Base-by-base conservation (phyloP, 352 stramenopile species). In the Phytophthora constricta region DNA sequence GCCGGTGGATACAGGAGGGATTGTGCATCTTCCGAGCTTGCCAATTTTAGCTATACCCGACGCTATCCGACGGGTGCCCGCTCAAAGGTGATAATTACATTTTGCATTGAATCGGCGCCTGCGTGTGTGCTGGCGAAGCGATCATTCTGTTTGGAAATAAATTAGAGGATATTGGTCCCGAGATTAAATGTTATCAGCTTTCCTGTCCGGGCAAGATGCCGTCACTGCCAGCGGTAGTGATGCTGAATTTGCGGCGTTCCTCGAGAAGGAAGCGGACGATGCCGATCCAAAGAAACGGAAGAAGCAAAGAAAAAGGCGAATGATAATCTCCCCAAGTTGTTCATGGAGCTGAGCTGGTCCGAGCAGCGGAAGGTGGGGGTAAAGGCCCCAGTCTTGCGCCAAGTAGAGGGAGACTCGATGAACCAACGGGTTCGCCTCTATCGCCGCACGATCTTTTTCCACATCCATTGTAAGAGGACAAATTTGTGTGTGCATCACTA, bases 401-500 rank as follows among this genome's bases (percentile, higher is more conserved):
- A 92, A 55, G 78, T 90, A 20, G 83, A 92, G 57, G 82, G 84
- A 45, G 82, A 94, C 57, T 91, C 82, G 0, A 65, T 92, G 59
- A 79, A 74, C 55, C 81, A 92, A 34, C 78, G 86, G 11, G 72
- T 94, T 45, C 78, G 77, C 22, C 65, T 87, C 13, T 94, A 92
- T 49, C 77, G 82, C 1, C 76, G 82, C 53, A 89, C 86, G 23
- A 87, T 92, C 27, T 86, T 86, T 61, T 94, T 94, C 58, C 86
- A 92, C 54, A 91, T 94, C 55, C 84, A 93, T 42, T 70, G 86
- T 90, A 56, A 20, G 73, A 14, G 17, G 16, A 13, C 31, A 37
- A 37, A 31, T 7, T 20, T 49, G n/a, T 49, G 22, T 37, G 5
- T 39, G 14, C 53, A 22, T 72, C 28, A 37, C 26, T 26, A 28